Base-by-base conservation (phyloP, 371 early-diverging fungal species). In the Circinella umbellata region DNA sequence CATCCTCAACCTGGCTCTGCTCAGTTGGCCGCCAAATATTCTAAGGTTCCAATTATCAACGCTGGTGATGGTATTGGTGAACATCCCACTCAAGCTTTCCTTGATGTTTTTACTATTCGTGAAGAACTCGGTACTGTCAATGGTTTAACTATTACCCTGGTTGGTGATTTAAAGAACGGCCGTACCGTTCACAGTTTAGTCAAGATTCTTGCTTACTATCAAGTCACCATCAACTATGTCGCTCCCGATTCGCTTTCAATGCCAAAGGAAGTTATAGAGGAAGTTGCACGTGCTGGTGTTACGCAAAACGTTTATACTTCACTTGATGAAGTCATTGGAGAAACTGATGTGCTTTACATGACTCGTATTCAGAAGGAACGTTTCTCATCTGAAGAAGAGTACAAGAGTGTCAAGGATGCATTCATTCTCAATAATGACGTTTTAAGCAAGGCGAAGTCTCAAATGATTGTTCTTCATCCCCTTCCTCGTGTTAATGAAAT, bases 391-490 rank as follows among this genome's bases (percentile, higher is more conserved):
- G 76, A 81, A 59, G 90, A 81, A 20, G 97, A 96, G 76, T 99
- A 99, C 78, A 86, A 93, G 59, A 72, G 77, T 10, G 93, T 94
- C 68, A 87, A 88, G 81, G 90, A 89, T 70, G 73, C 92, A 42
- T 97, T 92, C 76, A 86, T 95, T 67, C 87, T 99, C 74, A 95
- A 94, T 83, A 95, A 94, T 82, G 84, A 90, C 74, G 80, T 91
- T 38, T 77, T 98, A 80, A 85, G 87, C 76, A 88, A 88, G 78
- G 95, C 96, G 75, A 98, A 99, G 86, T 80, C 92, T 42, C 92
- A 95, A 76, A 97, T 98, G 98, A 93, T 97, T 76, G 94, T 98
- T 55, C 94, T 98, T 96, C 99, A 98, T 89, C 98, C 99, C 71
- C 82, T 98, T 72, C 99, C 99, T 15, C 90, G 99, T 72, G 92